phyloP scores from a whole-genome alignment of 805 yeast species.

The Spathaspora sp. region DNA sequence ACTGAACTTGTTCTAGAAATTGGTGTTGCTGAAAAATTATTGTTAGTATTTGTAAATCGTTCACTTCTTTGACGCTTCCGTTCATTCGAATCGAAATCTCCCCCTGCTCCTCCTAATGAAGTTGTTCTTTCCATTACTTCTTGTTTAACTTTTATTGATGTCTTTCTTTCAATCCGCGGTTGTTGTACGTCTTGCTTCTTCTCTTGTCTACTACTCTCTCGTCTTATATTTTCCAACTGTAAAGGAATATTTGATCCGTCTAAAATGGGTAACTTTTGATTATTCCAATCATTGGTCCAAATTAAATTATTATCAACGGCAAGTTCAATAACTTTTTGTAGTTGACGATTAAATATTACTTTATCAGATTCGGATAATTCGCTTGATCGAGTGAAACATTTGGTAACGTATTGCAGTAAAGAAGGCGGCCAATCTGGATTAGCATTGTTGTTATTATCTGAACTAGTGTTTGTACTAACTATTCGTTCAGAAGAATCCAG shows the following conservation, averaged over 20 bases:
- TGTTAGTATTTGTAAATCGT: conserved; percentile 38
- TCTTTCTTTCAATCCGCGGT: not conserved
- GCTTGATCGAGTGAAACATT: conserved; percentile 41
- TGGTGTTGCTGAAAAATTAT: conserved; percentile 9
- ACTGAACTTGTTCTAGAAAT: conserved; percentile 13
- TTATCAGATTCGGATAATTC: conserved; percentile 31
- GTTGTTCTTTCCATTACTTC: not conserved
- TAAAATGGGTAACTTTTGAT: conserved; percentile 46
- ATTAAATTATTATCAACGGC: conserved; percentile 45
- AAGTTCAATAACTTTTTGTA: conserved; percentile 44
- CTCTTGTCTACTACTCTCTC: not conserved
- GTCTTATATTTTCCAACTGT: conserved; percentile 3
- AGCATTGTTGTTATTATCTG: not conserved
- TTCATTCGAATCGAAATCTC: conserved; percentile 24
- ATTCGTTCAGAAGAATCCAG: not conserved
- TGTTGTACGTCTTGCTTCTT: not conserved
- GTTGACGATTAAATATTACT: conserved; percentile 43
- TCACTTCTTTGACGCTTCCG: conserved; percentile 43
- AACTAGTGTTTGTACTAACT: not conserved
- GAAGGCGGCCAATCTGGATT: conserved; percentile 48
- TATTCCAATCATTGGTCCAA: conserved; percentile 52
- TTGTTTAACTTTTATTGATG: not conserved
- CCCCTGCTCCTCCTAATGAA: not conserved
- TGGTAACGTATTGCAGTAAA: conserved; percentile 47
- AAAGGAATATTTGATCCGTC: conserved; percentile 14